phyloP scores from a whole-genome alignment of 2,329 filamentous ascomycete species.

The Chaetomiaceae sp. region DNA sequence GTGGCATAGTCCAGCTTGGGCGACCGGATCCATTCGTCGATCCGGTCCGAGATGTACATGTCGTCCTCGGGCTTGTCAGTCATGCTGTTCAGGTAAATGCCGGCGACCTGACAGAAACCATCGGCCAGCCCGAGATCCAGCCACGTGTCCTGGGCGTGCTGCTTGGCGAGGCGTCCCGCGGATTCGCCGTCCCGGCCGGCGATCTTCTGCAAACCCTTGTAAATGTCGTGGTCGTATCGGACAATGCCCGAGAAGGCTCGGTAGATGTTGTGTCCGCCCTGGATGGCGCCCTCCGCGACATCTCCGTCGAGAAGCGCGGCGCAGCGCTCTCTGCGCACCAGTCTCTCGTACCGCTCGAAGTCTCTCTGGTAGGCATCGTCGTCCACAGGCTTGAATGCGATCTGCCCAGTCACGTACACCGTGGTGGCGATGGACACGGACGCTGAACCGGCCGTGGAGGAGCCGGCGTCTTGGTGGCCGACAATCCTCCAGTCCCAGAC shows the following conservation, averaged over 20 bases:
- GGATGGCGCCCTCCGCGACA: conserved; percentile 31
- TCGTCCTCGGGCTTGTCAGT: conserved; percentile 20
- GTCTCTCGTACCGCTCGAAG: conserved; percentile 30
- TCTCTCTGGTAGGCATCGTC: not conserved
- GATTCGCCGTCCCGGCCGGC: conserved; percentile 26
- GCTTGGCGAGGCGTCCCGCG: conserved; percentile 21
- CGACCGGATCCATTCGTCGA: conserved; percentile 30
- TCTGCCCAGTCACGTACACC: not conserved
- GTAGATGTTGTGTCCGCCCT: conserved; percentile 35
- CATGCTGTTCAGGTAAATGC: conserved; percentile 34
- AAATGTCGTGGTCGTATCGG: conserved; percentile 29
- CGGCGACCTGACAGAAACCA: conserved; percentile 32
- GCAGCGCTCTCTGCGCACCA: conserved; percentile 30
- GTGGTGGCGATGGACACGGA: too few relatives aligned
- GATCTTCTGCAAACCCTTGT: conserved; percentile 29
- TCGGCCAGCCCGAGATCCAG: conserved; percentile 28
- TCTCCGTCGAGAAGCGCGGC: conserved; percentile 28
- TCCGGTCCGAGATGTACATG: conserved; percentile 30
- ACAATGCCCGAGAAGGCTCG: conserved; percentile 31
- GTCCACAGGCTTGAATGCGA: not conserved
- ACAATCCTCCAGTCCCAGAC: too few relatives aligned
- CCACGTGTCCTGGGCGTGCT: conserved; percentile 20
- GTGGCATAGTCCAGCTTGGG: too few relatives aligned
- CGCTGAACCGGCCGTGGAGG: too few relatives aligned
- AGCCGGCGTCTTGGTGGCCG: too few relatives aligned